phyloP scores from a whole-genome alignment of 2,329 filamentous ascomycete species.

The Colletotrichum viniferum region DNA sequence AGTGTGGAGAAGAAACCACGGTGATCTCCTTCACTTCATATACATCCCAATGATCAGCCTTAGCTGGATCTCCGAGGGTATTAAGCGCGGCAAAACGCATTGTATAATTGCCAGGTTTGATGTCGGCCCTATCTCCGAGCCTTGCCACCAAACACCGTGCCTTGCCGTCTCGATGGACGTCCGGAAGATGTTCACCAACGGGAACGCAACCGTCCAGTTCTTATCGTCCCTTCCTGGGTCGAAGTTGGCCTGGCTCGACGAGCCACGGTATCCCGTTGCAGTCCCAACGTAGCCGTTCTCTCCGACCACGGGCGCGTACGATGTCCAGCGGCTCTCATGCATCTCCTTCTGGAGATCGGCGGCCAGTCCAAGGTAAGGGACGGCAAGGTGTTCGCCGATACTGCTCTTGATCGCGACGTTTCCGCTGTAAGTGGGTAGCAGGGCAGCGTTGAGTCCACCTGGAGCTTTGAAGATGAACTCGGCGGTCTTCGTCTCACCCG shows the following conservation, averaged over 20 bases:
- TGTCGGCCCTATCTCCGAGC: conserved; percentile 43
- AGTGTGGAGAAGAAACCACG: neutral
- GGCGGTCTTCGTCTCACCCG: neutral
- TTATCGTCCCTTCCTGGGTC: conserved; percentile 33
- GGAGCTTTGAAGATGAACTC: conserved; percentile 1
- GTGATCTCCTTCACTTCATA: neutral
- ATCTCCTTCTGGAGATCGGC: conserved; percentile 5
- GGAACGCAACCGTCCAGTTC: neutral
- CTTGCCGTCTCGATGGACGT: conserved; percentile 9
- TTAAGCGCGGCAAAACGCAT: conserved; percentile 9
- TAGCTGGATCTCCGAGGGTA: neutral
- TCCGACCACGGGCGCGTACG: conserved; percentile 43
- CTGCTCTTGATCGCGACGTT: conserved; percentile 34
- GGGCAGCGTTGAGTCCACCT: conserved; percentile 15
- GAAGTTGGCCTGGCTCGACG: neutral
- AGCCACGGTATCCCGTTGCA: neutral
- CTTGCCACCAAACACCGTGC: conserved; percentile 44
- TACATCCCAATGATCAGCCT: conserved; percentile 15
- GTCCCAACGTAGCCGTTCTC: conserved; percentile 40
- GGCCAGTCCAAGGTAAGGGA: conserved; percentile 31
- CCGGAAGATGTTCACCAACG: conserved; percentile 29
- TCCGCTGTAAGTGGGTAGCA: conserved; percentile 37
- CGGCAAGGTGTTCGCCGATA: conserved; percentile 34
- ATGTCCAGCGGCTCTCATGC: conserved; percentile 37
- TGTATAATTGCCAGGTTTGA: conserved; percentile 43